Evolutionary conservation across 495 filamentous ascomycete genomes (phyloP), one percentile per base, ranked within the genome.

Genomic region (Tricharina praecox): DNA sequence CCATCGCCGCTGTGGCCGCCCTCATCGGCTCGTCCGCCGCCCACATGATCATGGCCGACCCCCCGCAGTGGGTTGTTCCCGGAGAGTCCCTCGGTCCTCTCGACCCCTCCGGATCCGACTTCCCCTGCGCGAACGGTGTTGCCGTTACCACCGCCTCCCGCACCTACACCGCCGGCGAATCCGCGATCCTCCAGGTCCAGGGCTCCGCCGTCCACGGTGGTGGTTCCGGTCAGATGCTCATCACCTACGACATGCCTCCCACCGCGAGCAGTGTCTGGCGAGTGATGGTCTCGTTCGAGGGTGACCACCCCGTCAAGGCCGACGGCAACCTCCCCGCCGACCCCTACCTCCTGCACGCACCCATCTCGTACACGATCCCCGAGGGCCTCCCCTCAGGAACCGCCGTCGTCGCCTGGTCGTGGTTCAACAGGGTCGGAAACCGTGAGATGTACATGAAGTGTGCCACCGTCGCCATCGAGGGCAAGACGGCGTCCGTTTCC

Each of bases 391-490:
- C 68, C 0, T 62, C 70, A 3, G 80, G 80, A 4, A 67, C 72
- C 38, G 82, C 76, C 2, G 75, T 77, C 1, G 67, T 95, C 35
- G 79, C 80, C 13, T 93, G 84, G 74, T 52, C 81, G 3, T 95
- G 87, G 87, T 79, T 88, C 68, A 95, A 95, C 74, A 78, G 78
- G 52, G 60, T 86, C 45, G 85, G 85, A 40, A 85, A 86, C 66
- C 74, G 84, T 18, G 87, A 95, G 62, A 85, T 92, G 75, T 93
- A 93, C 70, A 93, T 92, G 86, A 85, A 87, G 71, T 95, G 87
- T 51, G 70, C 88, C 38, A 75, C 70, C 3, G 72, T 93, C 52
- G 66, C 64, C 0, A 71, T 71, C 28, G 63, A 66, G 0, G 70
- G 69, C 3, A 75, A 72, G 41, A 51, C 65, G 13, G 2, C 23